A percentile compares a stretch with the other conserved stretches of the same genome.
Conservation (phyloP, 2,329 filamentous ascomycete genomes). For the Cryphonectria naterciae region DNA sequence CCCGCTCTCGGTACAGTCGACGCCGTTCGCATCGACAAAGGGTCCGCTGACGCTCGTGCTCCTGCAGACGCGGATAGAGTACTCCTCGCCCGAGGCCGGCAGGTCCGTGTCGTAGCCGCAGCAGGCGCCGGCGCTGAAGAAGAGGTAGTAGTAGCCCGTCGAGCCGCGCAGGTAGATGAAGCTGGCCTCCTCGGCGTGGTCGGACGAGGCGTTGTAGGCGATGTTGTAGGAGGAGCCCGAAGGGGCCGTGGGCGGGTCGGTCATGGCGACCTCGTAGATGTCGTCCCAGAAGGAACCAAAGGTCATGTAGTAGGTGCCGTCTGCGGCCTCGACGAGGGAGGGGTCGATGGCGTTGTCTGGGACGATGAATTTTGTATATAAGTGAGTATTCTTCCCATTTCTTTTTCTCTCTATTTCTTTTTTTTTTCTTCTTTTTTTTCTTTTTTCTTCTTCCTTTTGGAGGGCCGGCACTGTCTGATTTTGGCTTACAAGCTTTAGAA, state of each 20-base stretch:
- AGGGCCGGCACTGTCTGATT: not conserved
- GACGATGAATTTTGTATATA: not conserved
- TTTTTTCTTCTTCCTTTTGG: not conserved
- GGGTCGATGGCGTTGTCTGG: slow-evolving; percentile 58
- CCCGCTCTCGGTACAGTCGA: slow-evolving; percentile 56
- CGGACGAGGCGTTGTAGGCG: slow-evolving; percentile 54
- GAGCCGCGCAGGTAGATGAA: slow-evolving; percentile 53
- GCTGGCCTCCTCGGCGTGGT: slow-evolving; percentile 56
- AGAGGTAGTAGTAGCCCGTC: slow-evolving; percentile 63
- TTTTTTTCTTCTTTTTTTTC: too few species aligned
- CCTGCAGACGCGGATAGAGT: slow-evolving; percentile 65
- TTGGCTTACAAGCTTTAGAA: slow-evolving; percentile 38
- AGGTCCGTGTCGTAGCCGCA: slow-evolving; percentile 56
- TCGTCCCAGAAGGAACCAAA: slow-evolving; percentile 68
- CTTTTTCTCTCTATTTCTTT: too few species aligned
- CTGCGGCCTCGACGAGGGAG: slow-evolving; percentile 47
- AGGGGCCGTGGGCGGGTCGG: slow-evolving; percentile 37
- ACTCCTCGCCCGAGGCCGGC: slow-evolving; percentile 61
- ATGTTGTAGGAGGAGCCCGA: slow-evolving; percentile 46
- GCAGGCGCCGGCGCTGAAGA: slow-evolving; percentile 63
- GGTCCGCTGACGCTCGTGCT: slow-evolving; percentile 51
- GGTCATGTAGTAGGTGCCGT: slow-evolving; percentile 44
- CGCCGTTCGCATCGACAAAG: slow-evolving; percentile 58
- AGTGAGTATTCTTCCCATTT: not conserved
- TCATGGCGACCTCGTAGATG: slow-evolving; percentile 58